phyloP scores from a whole-genome alignment of 495 filamentous ascomycete species.

The Talaromyces proteolyticus region DNA sequence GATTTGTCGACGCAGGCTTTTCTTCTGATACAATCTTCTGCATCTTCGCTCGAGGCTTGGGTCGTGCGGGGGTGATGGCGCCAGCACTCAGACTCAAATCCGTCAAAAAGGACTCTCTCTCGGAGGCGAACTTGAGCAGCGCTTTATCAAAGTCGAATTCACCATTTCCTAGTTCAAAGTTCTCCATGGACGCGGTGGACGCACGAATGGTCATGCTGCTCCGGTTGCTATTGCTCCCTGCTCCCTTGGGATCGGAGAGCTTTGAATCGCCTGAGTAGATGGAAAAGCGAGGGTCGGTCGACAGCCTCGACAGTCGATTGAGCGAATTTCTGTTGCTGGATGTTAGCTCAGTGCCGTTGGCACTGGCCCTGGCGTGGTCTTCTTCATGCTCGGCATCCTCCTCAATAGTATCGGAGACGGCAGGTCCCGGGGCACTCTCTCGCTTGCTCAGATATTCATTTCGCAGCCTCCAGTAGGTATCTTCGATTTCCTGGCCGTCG shows the following conservation, averaged over 20 bases:
- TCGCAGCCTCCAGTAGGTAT: conserved; percentile 37
- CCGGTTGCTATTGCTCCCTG: conserved; percentile 85
- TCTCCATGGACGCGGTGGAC: conserved; percentile 19
- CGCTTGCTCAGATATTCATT: conserved; percentile 46
- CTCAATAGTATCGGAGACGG: conserved; percentile 71
- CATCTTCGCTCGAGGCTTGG: conserved; percentile 68
- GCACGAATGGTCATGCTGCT: conserved; percentile 82
- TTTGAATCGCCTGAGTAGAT: conserved; percentile 58
- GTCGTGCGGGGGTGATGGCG: conserved; percentile 63
- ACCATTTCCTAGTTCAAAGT: conserved; percentile 28
- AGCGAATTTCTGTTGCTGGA: conserved; percentile 56
- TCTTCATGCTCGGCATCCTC: conserved; percentile 68
- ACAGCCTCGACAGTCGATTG: conserved; percentile 59
- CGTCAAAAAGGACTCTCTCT: conserved; percentile 88
- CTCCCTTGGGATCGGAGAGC: conserved; percentile 30
- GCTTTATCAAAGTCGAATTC: conserved; percentile 92
- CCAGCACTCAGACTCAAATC: conserved; percentile 89
- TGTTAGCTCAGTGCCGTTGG: conserved; percentile 47
- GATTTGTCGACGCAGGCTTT: conserved; percentile 29
- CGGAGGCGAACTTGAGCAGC: conserved; percentile 86
- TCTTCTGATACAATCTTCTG: conserved; percentile 82
- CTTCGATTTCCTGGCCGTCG: conserved; percentile 56
- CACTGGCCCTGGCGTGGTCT: conserved; percentile 29
- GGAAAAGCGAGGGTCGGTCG: conserved; percentile 57
- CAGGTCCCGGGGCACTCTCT: conserved; percentile 40